A percentile compares a stretch with the other conserved stretches of the same genome.
These are phyloP conservation scores for Hepatocystis sp. DNA, from an alignment of 169 alveolate genomes.

Conservation along the genomic window DNA sequence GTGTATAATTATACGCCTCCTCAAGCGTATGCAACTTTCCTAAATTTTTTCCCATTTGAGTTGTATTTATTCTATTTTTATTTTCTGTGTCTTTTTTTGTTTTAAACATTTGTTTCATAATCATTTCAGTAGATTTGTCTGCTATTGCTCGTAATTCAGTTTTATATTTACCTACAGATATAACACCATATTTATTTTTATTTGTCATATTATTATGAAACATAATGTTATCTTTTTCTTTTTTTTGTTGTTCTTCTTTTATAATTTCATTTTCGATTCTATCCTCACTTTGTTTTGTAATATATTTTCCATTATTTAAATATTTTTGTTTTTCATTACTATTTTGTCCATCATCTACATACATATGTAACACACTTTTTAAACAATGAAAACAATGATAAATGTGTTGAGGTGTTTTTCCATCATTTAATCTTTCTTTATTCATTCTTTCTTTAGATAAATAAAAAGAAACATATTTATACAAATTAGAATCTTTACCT, in stretches of 20 bases:
- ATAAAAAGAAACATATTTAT: constrained; percentile 75
- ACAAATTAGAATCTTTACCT: constrained; percentile 69
- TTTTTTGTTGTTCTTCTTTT: constrained; percentile 4
- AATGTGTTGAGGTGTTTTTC: constrained; percentile 60
- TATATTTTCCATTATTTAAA: constrained; percentile 18
- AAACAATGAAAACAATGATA: constrained; percentile 73
- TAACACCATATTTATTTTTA: constrained; percentile 31
- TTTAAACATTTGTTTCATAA: constrained; percentile 39
- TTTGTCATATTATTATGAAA: constrained; percentile 5
- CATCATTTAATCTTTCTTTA: constrained; percentile 65
- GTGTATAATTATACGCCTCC: too few species aligned
- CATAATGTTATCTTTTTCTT: background rate
- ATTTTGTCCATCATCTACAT: constrained; percentile 38
- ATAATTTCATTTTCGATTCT: constrained; percentile 46
- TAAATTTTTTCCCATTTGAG: too few species aligned
- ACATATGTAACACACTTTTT: constrained; percentile 75
- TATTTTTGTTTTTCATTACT: constrained; percentile 5
- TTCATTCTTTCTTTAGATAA: constrained; percentile 74
- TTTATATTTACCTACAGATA: constrained; percentile 62
- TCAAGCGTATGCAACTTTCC: too few species aligned
- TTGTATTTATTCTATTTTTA: too few species aligned
- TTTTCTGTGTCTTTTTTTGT: too few species aligned
- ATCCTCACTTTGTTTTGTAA: constrained; percentile 13
- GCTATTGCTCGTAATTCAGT: constrained; percentile 37
- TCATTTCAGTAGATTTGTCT: constrained; percentile 61